These are phyloP conservation scores for Rosa hybrid DNA, from an alignment of 331 rosid genomes.

Conservation along the genomic window DNA sequence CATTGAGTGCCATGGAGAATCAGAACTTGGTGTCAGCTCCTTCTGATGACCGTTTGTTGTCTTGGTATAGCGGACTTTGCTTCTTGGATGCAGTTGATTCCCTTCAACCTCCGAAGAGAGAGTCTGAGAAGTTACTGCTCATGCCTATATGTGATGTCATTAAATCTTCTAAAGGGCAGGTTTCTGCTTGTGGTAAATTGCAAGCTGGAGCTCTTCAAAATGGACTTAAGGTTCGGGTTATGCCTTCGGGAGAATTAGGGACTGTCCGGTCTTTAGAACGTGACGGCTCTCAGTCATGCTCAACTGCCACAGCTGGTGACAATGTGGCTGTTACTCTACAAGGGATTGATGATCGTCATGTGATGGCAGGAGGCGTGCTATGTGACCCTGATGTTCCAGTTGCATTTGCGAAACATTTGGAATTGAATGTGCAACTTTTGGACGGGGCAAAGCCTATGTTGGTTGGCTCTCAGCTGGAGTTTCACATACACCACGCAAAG, in stretches of 20 bases:
- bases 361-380: conserved; percentile 80
- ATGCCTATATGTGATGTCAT: conserved; percentile 93
- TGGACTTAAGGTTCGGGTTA: conserved; percentile 85
- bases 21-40: conserved; percentile 87
- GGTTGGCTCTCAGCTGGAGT: conserved; percentile 84
- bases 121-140: conserved; percentile 74
- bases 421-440: conserved; percentile 76
- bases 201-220: conserved; percentile 91
- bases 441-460: conserved; percentile 74
- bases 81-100: conserved; percentile 50
- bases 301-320: conserved; percentile 88
- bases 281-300: conserved; percentile 62
- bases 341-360: conserved; percentile 69
- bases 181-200: conserved; percentile 86
- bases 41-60: conserved; percentile 52
- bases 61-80: conserved; percentile 68
- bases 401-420: conserved; percentile 66
- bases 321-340: conserved; percentile 73
- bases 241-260: conserved; percentile 81
- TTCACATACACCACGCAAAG: conserved; percentile 85
- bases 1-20: conserved; percentile 87
- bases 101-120: conserved; percentile 79
- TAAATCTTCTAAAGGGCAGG: conserved; percentile 67
- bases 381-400: conserved; percentile 92
- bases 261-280: conserved; percentile 76